Percentiles rank a stretch among this genome's conserved stretches.
Conservation (phyloP, 345 rosid genomes). For the Acer campestre region DNA sequence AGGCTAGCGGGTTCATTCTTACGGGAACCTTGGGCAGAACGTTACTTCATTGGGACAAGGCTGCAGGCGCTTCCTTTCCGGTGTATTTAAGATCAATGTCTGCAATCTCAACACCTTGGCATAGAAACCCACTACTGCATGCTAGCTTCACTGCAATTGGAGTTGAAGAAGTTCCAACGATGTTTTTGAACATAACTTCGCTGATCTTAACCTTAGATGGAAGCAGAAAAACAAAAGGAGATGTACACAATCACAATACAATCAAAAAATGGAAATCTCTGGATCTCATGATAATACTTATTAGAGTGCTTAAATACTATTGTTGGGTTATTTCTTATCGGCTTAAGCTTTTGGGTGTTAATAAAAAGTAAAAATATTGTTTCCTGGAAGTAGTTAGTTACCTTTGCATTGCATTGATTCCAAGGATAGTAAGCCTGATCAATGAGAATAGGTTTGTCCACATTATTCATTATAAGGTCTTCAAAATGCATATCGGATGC, state of each 20-base stretch:
- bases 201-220: constrained; percentile 48
- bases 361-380: no score
- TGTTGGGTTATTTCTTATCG: no score
- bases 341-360: no score
- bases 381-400: constrained; percentile 7
- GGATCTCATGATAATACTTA: no score
- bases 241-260: background rate
- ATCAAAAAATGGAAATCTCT: background rate
- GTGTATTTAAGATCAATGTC: constrained; percentile 40
- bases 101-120: constrained; percentile 37
- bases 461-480: constrained; percentile 52
- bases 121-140: background rate
- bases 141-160: constrained; percentile 26
- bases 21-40: constrained; percentile 42
- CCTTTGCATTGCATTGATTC: constrained; percentile 41
- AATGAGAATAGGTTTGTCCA: constrained; percentile 48
- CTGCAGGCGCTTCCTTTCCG: constrained; percentile 30
- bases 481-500: constrained; percentile 50
- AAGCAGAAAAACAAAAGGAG: background rate
- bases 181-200: constrained; percentile 48
- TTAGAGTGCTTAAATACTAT: no score
- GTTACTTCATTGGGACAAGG: constrained; percentile 41
- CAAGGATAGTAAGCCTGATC: constrained; percentile 55
- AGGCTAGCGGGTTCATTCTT: constrained; percentile 30
- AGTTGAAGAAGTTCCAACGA: constrained; percentile 51